Evolutionary conservation across 441 rosid species (phyloP), one percentile per base, ranked within the genome.

Genomic region (Erysimum cheiri): DNA sequence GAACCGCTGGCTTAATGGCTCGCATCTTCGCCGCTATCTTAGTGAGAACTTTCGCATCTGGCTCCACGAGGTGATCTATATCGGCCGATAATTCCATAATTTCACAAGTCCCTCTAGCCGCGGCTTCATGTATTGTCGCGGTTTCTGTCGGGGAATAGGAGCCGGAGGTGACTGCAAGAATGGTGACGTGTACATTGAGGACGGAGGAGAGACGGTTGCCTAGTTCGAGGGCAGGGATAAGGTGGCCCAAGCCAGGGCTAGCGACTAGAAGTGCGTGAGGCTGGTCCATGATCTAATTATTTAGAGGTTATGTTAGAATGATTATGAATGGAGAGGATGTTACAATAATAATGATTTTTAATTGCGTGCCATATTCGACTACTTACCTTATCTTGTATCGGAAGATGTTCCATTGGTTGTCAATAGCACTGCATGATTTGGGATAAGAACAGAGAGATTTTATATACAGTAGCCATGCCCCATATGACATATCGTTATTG

Each of bases 241-340:
- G 55, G 28, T 74, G 73, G 33, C 78, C 73, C 26, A 74, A 50
- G 58, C 78, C 78, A 54, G 78, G 78, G 41, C 73, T 74, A 61
- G 78, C 64, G 52, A 74, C 49, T 53, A 74, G 52, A 46, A 68
- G 43, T 7, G 17, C 78, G 36, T 67, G 78, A 44, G 73, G 53
- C 26, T 68, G 54, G 29, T 64, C 64, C 76, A 72, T 72, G 47
- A 52, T 43, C 62, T 69, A 36, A 26, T 57, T 0, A 47, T 33
- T 15, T 36, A 2, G 11, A 24, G 17, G 11, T 33, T 57, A 4
- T 47, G 58, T 57, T 46, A 15, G 12, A 7, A 58, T 46, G 47
- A 68, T 22, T 41, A 67, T 6, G 41, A 43, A 33, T 28, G 1
- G 1, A 68, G 10, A 56, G 46, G 52, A 64, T 47, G 29, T 50